Evolutionary conservation across 805 yeast species (phyloP), one percentile per base, ranked within the genome.

Genomic region (Hanseniaspora lindneri): DNA sequence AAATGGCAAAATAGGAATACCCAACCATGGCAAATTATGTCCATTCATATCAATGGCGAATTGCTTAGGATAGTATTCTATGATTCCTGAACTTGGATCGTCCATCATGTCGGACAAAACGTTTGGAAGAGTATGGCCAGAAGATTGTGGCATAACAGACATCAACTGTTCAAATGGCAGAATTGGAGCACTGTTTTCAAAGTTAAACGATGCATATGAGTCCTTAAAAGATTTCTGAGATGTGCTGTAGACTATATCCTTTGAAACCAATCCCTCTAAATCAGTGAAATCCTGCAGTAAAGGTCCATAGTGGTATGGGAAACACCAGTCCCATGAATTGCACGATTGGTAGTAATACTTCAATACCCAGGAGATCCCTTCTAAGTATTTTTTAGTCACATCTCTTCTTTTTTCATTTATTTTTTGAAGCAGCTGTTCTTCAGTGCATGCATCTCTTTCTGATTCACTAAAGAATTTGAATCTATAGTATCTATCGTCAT

Each of bases 261-360:
- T 30, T 19, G 35, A 34, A 46, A 46, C 41, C 8, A 79, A 60
- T 7, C 70, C 74, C 20, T 64, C 57, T 20, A 75, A 55, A 21
- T 77, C 75, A 2, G 63, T 69, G 58, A 92, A 83, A 62, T 92
- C 99, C 5, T 80, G 74, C 0, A 96, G 97, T 71, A 92, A 88
- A 20, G 99, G 99, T 0, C 98, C 97, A 66, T 92, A 94, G 60
- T 92, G 97, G 61, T 80, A 89, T 0, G 97, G 98, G 58, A 81
- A 92, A 63, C 77, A 92, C 98, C 98, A 92, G 49, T 80, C 80
- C 99, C 99, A 92, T 0, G 97, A 89, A 0, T 95, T 95, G 66
- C 97, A 89, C 2, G 96, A 97, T 64, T 92, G 97, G 63, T 85
- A 89, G 66, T 92, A 92, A 63, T 92, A 92, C 47, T 85, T 66